These are phyloP conservation scores for Chaetomium globosum DNA, from an alignment of 2,329 filamentous ascomycete genomes.

Conservation along the genomic window DNA sequence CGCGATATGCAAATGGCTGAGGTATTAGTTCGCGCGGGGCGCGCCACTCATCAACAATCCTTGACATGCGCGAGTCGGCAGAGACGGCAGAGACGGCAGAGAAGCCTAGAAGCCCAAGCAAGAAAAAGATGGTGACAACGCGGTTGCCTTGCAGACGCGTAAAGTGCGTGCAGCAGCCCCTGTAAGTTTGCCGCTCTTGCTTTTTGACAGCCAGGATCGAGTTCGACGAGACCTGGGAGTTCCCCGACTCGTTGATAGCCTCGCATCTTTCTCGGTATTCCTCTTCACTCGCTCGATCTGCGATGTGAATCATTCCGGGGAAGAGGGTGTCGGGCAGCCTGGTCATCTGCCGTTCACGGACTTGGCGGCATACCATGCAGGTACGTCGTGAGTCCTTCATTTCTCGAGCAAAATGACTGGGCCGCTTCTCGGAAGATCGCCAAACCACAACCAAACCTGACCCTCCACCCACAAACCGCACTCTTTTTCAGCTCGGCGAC, in stretches of 20 bases:
- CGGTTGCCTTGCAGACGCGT: conserved; percentile 20
- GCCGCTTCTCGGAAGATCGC: not conserved
- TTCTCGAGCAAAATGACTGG: not conserved
- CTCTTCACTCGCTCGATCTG: conserved; percentile 16
- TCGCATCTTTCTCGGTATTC: conserved; percentile 10
- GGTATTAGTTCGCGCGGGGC: not conserved
- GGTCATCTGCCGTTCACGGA: conserved; percentile 30
- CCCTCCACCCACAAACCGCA: not conserved
- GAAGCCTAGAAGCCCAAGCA: not conserved
- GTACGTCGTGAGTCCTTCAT: conserved; percentile 27
- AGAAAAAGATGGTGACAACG: not conserved
- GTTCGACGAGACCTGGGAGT: not conserved
- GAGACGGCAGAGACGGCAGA: not conserved
- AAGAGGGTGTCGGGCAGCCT: conserved; percentile 10
- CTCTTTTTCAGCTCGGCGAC: not conserved
- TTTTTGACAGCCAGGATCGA: conserved; percentile 18
- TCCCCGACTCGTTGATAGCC: conserved; percentile 17
- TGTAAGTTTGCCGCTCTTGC: conserved; percentile 33
- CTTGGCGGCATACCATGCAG: conserved; percentile 35
- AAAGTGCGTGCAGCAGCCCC: not conserved
- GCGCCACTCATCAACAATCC: not conserved
- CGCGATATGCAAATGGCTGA: not conserved
- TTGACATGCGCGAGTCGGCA: not conserved
- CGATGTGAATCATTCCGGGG: conserved; percentile 18
- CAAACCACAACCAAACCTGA: conserved; percentile 12